Evolutionary conservation across 2,329 filamentous ascomycete species (phyloP), one percentile per base, ranked within the genome.

Genomic region (Aspergillus calidoustus): DNA sequence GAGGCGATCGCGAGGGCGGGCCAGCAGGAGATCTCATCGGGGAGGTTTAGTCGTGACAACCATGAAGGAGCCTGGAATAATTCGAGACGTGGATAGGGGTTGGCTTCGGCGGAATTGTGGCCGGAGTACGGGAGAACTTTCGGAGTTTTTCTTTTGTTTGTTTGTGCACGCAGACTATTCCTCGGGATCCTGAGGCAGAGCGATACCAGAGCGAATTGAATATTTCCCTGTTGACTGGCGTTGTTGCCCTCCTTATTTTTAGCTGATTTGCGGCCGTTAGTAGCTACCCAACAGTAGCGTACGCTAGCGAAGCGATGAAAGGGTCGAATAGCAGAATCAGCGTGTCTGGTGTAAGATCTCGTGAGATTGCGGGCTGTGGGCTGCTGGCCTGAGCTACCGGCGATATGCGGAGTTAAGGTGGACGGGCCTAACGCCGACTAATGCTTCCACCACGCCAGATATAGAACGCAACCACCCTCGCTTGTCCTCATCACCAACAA

Each of bases 1-100:
- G 69, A 76, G 22, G 72, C 68, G 9, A 77, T 80, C 64, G 72
- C 76, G 3, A 64, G 67, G 15, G 67, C 71, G 22, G 79, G 79
- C 0, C 72, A 77, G 61, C 62, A 67, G n/a, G 76, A 79, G 66
- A 72, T 77, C 3, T 64, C 55, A n/a, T 66, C 74, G 7, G 72
- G 75, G 5, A 57, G 68, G 17, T 76, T 78, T 11, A 41, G 48
- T 34, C 15, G 9, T 19, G 47, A 58, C 43, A 38, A 19, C n/a
- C 38, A 38, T 19, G 34, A 41, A 6, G 34, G 34, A 4, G 34
- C 34, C 34, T 41, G 34, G 34, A 41, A 41, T 41, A 41, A 41
- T 15, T 41, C 34, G 5, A 41, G 9, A 41, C 34, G 34, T 15
- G 34, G 11, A 41, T 41, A 41, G 13, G 34, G 15, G 11, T 15